Evolutionary conservation across 2,329 filamentous ascomycete genomes (phyloP).

Genomic region (Colletotrichum cordylinicola): DNA sequence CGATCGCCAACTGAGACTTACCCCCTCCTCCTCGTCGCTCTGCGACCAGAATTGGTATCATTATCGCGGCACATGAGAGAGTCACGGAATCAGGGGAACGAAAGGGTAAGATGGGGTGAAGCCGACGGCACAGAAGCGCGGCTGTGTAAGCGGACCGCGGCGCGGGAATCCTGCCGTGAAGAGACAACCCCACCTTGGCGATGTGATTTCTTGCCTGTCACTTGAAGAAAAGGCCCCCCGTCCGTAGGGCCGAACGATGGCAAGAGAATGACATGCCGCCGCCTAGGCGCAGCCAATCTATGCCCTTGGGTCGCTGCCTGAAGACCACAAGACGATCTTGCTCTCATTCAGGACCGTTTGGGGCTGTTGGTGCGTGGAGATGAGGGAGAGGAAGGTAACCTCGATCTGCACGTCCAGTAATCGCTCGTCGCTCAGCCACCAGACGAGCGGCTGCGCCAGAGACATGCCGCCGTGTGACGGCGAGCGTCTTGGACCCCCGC

Average conservation of each 20-base stretch:
- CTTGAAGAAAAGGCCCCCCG: not conserved
- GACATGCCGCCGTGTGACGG: not conserved
- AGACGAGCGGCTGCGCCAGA: not conserved
- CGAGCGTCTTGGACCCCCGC: not conserved
- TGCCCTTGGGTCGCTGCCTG: not conserved
- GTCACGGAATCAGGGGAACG: not conserved
- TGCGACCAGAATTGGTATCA: not conserved
- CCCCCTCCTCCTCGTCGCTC: not conserved
- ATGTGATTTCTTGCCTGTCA: not conserved
- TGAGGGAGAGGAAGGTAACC: not conserved
- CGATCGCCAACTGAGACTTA: not conserved
- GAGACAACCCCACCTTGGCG: not conserved
- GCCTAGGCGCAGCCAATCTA: not conserved
- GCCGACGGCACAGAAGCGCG: not conserved
- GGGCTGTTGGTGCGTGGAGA: not conserved
- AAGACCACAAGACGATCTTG: not conserved
- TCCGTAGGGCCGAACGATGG: not conserved
- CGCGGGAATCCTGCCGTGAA: not conserved
- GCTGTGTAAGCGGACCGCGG: not conserved
- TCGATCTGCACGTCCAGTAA: not conserved
- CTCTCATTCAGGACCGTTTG: not conserved
- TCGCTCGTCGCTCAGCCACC: slow-evolving; percentile 10
- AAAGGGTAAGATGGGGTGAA: not conserved
- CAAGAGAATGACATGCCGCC: not conserved
- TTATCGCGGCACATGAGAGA: not conserved